These are phyloP conservation scores for Kingdonia uniflora DNA, from an alignment of 164 flowering plant species.

Conservation along the genomic window DNA sequence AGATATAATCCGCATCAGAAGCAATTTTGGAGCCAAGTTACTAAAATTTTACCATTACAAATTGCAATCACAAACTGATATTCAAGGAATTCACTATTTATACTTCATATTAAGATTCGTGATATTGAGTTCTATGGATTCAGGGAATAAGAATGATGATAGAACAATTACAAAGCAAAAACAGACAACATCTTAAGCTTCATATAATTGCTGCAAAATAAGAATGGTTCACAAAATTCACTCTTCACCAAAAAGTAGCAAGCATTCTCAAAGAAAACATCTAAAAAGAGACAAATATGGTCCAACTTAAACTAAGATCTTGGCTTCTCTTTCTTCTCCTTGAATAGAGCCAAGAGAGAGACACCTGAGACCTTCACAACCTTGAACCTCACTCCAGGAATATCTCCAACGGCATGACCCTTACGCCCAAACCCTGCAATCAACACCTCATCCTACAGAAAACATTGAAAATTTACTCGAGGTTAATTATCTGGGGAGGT, in stretches of 20 bases:
- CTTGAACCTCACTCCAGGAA: conserved; percentile 83
- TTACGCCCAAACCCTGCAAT: conserved; percentile 86
- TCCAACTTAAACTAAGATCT: conserved; percentile 39
- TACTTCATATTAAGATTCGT: too few relatives aligned
- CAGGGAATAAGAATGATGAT: too few relatives aligned
- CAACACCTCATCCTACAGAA: conserved; percentile 65
- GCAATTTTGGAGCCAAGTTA: too few relatives aligned
- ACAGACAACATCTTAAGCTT: not conserved
- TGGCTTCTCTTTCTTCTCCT: conserved; percentile 86
- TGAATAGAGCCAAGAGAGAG: conserved; percentile 72
- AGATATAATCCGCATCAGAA: too few relatives aligned
- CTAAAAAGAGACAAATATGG: too few relatives aligned
- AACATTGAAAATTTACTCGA: not conserved
- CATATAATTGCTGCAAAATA: conserved; percentile 10
- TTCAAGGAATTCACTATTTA: too few relatives aligned
- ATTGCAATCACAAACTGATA: too few relatives aligned
- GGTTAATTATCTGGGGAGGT: not conserved
- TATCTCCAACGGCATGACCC: conserved; percentile 87
- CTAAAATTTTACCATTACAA: too few relatives aligned
- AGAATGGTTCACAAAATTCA: conserved; percentile 12
- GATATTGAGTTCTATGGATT: too few relatives aligned
- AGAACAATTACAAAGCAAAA: not conserved
- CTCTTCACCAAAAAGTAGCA: not conserved
- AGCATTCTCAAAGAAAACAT: not conserved
- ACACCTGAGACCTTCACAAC: conserved; percentile 84